Conservation (phyloP, 2,329 filamentous ascomycete genomes). For the Taxawa tesnikishii region DNA sequence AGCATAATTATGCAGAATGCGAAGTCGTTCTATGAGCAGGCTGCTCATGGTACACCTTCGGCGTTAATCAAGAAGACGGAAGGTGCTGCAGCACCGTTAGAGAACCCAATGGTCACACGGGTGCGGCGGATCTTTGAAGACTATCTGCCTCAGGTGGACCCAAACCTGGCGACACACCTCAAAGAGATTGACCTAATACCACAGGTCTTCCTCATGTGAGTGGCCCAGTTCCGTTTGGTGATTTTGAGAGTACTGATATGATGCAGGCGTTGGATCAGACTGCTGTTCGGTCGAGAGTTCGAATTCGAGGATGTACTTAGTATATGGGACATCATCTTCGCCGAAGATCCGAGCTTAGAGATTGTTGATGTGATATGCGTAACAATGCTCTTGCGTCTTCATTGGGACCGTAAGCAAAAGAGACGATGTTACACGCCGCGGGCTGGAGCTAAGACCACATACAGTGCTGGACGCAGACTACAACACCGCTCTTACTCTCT, state of each 20-base stretch:
- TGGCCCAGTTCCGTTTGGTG: conserved; percentile 4
- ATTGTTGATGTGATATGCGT: conserved; percentile 86
- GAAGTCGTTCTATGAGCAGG: conserved; percentile 75
- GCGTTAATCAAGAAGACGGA: conserved; percentile 21
- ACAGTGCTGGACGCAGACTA: conserved; percentile 78
- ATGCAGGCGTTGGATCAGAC: conserved; percentile 73
- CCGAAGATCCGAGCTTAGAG: conserved; percentile 66
- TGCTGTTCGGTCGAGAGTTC: conserved; percentile 89
- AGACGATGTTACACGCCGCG: too few relatives aligned
- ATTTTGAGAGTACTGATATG: conserved; percentile 11
- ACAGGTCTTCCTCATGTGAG: conserved; percentile 88
- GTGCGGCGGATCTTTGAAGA: conserved; percentile 81
- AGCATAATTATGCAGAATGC: conserved; percentile 77
- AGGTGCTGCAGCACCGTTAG: conserved; percentile 25
- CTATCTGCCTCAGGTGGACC: conserved; percentile 65
- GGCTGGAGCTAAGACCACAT: neutral
- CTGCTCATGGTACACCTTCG: conserved; percentile 12
- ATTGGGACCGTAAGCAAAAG: conserved; percentile 65
- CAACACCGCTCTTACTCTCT: conserved; percentile 65
- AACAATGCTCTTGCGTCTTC: conserved; percentile 81
- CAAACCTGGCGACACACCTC: conserved; percentile 71
- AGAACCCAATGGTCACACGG: conserved; percentile 67
- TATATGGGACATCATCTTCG: conserved; percentile 87
- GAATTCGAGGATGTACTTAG: conserved; percentile 71
- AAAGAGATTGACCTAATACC: conserved; percentile 80